Conservation (phyloP, 139 green algal genomes). For the Chlorella sp. region DNA sequence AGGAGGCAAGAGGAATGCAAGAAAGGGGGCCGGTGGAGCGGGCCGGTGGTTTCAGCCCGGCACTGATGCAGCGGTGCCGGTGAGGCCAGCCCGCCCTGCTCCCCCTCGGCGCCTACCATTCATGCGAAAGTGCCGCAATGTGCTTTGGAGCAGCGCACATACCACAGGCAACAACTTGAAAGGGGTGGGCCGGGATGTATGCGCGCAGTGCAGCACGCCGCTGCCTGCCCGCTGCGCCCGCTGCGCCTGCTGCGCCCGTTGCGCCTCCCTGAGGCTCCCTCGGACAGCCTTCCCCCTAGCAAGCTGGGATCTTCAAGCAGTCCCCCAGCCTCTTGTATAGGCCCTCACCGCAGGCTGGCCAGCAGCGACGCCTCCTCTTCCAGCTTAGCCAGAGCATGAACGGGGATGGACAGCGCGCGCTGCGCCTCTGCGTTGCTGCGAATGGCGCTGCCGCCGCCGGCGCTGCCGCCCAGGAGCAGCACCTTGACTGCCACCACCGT, state of each 20-base stretch:
- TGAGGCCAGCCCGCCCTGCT: neutral
- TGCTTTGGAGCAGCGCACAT: neutral
- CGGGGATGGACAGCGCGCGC: neutral
- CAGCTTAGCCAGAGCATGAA: neutral
- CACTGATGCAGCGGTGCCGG: no score
- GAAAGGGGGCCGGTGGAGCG: neutral
- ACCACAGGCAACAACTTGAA: neutral
- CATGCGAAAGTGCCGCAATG: neutral
- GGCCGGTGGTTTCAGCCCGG: no score
- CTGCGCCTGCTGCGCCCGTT: neutral
- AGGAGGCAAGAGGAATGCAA: no score
- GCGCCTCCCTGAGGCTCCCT: no score
- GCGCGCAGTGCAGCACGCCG: no score
- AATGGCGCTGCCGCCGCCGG: neutral
- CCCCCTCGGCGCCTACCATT: no score
- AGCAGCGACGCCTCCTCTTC: neutral
- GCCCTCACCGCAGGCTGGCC: neutral
- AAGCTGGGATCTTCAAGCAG: neutral
- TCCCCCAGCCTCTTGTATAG: neutral
- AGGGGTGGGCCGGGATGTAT: no score
- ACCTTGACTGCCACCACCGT: constrained; percentile 4
- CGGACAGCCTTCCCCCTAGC: no score
- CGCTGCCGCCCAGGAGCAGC: neutral
- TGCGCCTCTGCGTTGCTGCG: neutral
- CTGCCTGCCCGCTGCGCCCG: no score